Conservation (phyloP, 2,329 filamentous ascomycete genomes). For the Cercospora sp. region DNA sequence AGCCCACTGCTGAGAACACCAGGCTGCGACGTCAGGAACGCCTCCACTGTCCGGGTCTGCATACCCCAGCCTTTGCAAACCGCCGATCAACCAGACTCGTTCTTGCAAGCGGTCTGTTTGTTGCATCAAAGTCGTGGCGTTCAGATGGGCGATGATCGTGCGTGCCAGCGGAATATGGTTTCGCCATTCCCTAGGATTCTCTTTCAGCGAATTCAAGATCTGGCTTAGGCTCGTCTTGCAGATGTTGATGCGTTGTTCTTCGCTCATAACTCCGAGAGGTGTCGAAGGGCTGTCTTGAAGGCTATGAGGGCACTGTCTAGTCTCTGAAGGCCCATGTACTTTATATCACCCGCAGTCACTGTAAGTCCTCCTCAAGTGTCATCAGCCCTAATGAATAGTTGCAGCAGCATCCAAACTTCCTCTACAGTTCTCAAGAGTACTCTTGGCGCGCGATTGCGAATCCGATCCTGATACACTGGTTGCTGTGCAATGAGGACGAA, state of each 20-base stretch:
- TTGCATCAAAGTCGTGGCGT: conserved; percentile 43
- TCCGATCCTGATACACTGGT: background rate
- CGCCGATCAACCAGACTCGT: conserved; percentile 46
- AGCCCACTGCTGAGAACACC: conserved; percentile 53
- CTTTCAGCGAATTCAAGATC: conserved; percentile 39
- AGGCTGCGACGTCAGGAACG: conserved; percentile 50
- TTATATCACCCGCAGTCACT: background rate
- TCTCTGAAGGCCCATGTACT: background rate
- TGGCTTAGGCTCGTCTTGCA: conserved; percentile 38
- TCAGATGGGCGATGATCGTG: conserved; percentile 43
- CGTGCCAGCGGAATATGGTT: conserved; percentile 38
- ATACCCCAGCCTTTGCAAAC: conserved; percentile 53
- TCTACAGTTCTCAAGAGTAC: background rate
- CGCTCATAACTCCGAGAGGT: conserved; percentile 26
- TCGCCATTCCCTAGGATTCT: conserved; percentile 34
- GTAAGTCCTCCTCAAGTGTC: background rate
- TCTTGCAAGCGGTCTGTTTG: conserved; percentile 40
- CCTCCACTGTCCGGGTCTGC: conserved; percentile 50
- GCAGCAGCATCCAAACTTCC: background rate
- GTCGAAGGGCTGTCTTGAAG: background rate
- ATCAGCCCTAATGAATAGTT: background rate
- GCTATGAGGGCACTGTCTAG: background rate
- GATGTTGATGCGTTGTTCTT: conserved; percentile 34
- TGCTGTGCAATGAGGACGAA: background rate
- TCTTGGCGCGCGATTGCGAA: background rate